Percentiles rank a stretch among this genome's conserved stretches.
These are phyloP conservation scores for Cylindrodendrum hubeiense DNA, from an alignment of 2,329 filamentous ascomycete species.

Conservation along the genomic window DNA sequence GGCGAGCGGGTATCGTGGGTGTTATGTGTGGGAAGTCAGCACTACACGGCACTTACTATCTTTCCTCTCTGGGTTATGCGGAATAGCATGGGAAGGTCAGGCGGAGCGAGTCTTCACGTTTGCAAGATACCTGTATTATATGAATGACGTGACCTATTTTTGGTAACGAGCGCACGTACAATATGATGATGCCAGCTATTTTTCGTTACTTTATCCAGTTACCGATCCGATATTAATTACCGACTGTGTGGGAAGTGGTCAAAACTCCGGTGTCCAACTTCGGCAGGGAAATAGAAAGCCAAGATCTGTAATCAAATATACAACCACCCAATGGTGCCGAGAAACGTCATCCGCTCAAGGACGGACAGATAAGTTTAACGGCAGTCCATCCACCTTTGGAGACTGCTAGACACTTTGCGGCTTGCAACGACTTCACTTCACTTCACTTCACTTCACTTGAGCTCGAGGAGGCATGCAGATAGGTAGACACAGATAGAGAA, in stretches of 20 bases:
- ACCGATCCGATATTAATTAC: not conserved
- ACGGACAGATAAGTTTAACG: too few species aligned
- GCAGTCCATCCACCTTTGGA: not conserved
- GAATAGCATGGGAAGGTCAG: conserved; percentile 18
- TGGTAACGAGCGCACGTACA: conserved; percentile 25
- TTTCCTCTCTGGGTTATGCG: conserved; percentile 28
- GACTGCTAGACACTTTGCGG: too few species aligned
- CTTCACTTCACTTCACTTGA: not conserved
- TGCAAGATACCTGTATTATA: conserved; percentile 42
- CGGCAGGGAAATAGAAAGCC: too few species aligned
- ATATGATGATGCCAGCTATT: conserved; percentile 24
- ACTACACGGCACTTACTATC: conserved; percentile 32
- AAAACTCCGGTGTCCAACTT: not conserved
- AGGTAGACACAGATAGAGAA: conserved; percentile 9
- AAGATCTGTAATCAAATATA: too few species aligned
- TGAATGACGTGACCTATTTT: conserved; percentile 35
- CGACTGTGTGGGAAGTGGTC: not conserved
- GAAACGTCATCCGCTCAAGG: too few species aligned
- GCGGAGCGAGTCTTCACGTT: conserved; percentile 34
- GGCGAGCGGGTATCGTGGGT: conserved; percentile 15
- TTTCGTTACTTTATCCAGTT: not conserved
- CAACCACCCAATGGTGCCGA: too few species aligned
- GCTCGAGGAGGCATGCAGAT: not conserved
- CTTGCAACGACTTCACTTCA: not conserved
- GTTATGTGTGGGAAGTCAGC: conserved; percentile 24